Percentiles rank a stretch among this genome's conserved stretches.
phyloP scores from a whole-genome alignment of 78 protist genomes.

The Cavenderia fasciculata region DNA sequence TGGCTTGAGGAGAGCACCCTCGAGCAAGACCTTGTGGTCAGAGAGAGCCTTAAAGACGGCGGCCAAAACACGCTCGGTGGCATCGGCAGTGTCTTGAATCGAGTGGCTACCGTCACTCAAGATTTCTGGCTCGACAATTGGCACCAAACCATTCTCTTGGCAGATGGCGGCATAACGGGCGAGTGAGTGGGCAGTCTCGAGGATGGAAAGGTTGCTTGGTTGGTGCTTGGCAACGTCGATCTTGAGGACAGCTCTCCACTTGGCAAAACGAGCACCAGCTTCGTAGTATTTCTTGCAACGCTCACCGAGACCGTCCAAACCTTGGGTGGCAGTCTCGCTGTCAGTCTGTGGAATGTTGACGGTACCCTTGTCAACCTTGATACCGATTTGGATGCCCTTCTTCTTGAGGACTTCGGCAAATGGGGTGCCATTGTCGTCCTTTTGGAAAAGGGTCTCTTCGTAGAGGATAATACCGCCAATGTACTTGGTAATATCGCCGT shows the following conservation, averaged over 20 bases:
- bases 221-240: slow-evolving; percentile 79
- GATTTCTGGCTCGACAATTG: slow-evolving; percentile 97
- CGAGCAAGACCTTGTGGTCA: slow-evolving; percentile 84
- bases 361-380: slow-evolving; percentile 92
- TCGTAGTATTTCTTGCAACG: slow-evolving; percentile 90
- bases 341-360: slow-evolving; percentile 76
- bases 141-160: slow-evolving; percentile 95
- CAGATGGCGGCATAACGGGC: slow-evolving; percentile 96
- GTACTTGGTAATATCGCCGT: slow-evolving; percentile 77
- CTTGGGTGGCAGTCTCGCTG: slow-evolving; percentile 92
- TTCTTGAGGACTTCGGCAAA: slow-evolving; percentile 83
- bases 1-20: slow-evolving; percentile 94
- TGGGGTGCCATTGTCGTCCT: slow-evolving; percentile 84
- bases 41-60: slow-evolving; percentile 76
- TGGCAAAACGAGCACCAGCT: slow-evolving; percentile 97
- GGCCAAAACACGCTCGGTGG: slow-evolving; percentile 79
- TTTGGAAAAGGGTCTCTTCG: slow-evolving; percentile 95
- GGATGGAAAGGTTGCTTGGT: slow-evolving; percentile 89
- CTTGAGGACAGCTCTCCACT: slow-evolving; percentile 92
- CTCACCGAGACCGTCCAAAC: slow-evolving; percentile 91
- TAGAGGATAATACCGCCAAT: slow-evolving; percentile 93
- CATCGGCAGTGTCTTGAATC: slow-evolving; percentile 59
- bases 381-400: slow-evolving; percentile 91
- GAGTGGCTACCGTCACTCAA: slow-evolving; percentile 90
- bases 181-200: slow-evolving; percentile 89